Conservation (phyloP, 176 grass and related monocot genomes). For the Urochloa ruziziensis region DNA sequence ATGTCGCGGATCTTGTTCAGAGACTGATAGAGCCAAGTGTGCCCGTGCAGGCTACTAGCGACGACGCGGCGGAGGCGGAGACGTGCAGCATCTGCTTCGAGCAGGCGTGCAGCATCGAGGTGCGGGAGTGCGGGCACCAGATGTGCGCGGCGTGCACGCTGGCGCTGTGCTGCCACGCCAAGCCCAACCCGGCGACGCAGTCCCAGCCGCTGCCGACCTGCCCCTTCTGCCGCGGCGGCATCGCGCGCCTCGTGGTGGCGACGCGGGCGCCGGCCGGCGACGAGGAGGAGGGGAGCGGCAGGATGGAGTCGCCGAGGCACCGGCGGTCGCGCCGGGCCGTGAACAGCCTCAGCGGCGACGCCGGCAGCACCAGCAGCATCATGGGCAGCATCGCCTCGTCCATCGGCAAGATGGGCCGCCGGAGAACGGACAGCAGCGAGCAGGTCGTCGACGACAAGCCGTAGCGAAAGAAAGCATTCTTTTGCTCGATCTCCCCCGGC, state of each 20-base stretch:
- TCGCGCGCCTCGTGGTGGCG: slow-evolving; percentile 69
- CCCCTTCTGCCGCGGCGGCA: slow-evolving; percentile 91
- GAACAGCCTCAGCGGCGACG: slow-evolving; percentile 65
- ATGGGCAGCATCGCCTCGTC: slow-evolving; percentile 84
- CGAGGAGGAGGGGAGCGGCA: slow-evolving; percentile 34
- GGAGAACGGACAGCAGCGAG: slow-evolving; percentile 46
- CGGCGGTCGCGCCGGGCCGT: slow-evolving; percentile 45
- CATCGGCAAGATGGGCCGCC: slow-evolving; percentile 81
- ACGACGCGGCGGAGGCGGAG: no score
- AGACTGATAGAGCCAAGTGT: no score
- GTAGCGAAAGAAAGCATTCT: slow-evolving; percentile 13
- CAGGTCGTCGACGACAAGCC: slow-evolving; percentile 52
- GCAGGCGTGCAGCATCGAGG: slow-evolving; percentile 83
- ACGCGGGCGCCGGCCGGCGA: slow-evolving; percentile 31
- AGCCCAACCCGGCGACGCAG: slow-evolving; percentile 62
- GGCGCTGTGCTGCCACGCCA: slow-evolving; percentile 94
- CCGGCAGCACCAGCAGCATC: slow-evolving; percentile 70
- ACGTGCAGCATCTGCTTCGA: slow-evolving; percentile 96
- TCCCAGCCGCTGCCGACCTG: slow-evolving; percentile 64
- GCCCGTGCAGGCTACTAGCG: slow-evolving; percentile 70
- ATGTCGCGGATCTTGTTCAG: slow-evolving; percentile 16
- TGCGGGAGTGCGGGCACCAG: slow-evolving; percentile 89
- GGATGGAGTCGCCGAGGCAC: slow-evolving; percentile 48
- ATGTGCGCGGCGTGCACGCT: slow-evolving; percentile 95
- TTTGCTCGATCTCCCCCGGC: background rate